phyloP scores from a whole-genome alignment of 2,329 filamentous ascomycete genomes.

The Exophiala sp. region DNA sequence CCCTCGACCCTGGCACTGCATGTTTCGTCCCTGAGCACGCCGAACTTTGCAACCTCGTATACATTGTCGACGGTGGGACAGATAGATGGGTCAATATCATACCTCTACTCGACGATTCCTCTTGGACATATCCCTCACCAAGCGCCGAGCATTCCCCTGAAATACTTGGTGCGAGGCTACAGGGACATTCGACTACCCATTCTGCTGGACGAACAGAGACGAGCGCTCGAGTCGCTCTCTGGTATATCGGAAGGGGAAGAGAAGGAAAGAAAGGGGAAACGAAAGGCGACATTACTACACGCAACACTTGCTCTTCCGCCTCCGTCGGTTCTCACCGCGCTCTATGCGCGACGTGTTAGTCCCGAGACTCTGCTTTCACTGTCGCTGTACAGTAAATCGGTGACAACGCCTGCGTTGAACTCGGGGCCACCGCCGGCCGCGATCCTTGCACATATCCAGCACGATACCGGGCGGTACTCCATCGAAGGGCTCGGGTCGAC shows the following conservation, averaged over 20 bases:
- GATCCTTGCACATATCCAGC: constrained; percentile 46
- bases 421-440: constrained; percentile 44
- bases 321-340: constrained; percentile 75
- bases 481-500: constrained; percentile 88
- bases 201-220: constrained; percentile 31
- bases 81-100: constrained; percentile 94
- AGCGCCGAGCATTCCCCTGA: constrained; percentile 70
- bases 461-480: constrained; percentile 80
- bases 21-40: constrained; percentile 83
- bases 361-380: constrained; percentile 74
- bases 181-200: constrained; percentile 37
- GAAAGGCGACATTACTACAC: constrained; percentile 42
- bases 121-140: constrained; percentile 59
- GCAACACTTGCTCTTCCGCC: constrained; percentile 51
- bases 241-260: constrained; percentile 37
- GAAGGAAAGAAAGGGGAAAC: constrained; percentile 17
- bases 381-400: constrained; percentile 47
- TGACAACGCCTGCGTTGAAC: constrained; percentile 36
- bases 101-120: constrained; percentile 85
- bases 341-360: constrained; percentile 72
- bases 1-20: constrained; percentile 78
- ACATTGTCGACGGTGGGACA: constrained; percentile 81
- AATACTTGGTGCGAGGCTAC: constrained; percentile 74
- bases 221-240: neutral
- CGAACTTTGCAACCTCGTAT: constrained; percentile 92